Base-by-base conservation (phyloP, 139 green algal genomes). In the Asterochloris erici region DNA sequence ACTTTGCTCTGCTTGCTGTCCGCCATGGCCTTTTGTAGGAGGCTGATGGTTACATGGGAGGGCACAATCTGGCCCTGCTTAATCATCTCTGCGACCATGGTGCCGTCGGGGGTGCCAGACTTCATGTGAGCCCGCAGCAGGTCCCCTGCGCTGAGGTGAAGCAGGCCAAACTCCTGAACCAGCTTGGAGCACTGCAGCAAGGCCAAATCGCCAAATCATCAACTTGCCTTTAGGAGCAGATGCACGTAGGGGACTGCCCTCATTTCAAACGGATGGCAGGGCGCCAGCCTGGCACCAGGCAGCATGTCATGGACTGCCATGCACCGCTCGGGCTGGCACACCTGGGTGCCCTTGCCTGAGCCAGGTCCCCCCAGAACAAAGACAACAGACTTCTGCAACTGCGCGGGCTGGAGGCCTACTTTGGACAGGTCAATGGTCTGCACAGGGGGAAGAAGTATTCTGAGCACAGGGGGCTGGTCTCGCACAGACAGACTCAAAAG, bases 11-110 rank as follows among this genome's bases (percentile, higher is more conserved):
- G 92, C 24, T 86, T 87, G 71, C 87, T 94, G 0, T 87, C 86
- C 17, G 84, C 79, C 94, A 99, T 98, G 54, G 96, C 96, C 28
- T 94, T 83, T 73, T 97, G 82, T 27, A 99, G 89, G 79, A 99
- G 85, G 23, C 87, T 86, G 19, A 98, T 90, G 11, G 96, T 99
- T 29, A 90, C 88, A 69, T 81, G 81, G 12, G 89, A 93, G 23
- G 95, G 95, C 78, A 98, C 95, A 82, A 98, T 98, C 84, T 97
- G 89, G 11, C 96, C 96, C 74, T 98, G 82, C 83, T 95, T 92
- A 78, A 99, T 99, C 93, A 99, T 98, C 23, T 96, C 90, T 26
- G 93, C 91, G 62, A 98, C 92, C 95, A 95, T 96, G 74, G 95
- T 90, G 60, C 96, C 96, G 60, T 98, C 92, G 6, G 88, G 47